These are phyloP conservation scores for Pichia sp. DNA, from an alignment of 1,139 yeast species.

Conservation along the genomic window DNA sequence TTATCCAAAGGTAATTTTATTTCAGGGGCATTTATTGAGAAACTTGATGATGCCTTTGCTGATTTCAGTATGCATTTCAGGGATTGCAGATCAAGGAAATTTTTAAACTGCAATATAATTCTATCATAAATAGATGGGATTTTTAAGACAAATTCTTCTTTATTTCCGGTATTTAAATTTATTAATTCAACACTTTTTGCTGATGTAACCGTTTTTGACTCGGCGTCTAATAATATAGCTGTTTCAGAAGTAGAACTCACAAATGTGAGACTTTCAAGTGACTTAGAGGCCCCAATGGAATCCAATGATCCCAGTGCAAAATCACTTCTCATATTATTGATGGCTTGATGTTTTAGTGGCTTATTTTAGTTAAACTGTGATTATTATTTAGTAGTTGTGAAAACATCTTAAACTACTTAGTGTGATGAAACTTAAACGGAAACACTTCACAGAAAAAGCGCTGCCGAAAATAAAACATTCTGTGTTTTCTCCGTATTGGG, in stretches of 20 bases:
- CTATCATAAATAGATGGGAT: constrained; percentile 7
- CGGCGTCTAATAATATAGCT: constrained; percentile 3
- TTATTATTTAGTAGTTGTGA: no score
- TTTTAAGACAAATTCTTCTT: neutral
- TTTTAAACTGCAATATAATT: neutral
- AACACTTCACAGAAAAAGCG: neutral
- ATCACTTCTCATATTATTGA: neutral
- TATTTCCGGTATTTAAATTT: neutral
- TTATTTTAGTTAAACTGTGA: no score
- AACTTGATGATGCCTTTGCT: constrained; percentile 1
- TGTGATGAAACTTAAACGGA: no score
- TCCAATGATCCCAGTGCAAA: neutral
- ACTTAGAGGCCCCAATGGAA: neutral
- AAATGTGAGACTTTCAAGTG: constrained; percentile 3
- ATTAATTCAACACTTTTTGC: neutral
- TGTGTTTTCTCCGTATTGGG: neutral
- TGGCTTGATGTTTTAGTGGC: neutral
- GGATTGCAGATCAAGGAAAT: neutral
- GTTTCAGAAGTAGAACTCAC: constrained; percentile 4
- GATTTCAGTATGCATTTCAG: constrained; percentile 6
- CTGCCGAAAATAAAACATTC: neutral
- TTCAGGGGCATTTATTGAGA: neutral
- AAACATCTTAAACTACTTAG: no score
- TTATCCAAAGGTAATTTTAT: constrained; percentile 8
- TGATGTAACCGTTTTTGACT: neutral